Evolutionary conservation across 2,329 filamentous ascomycete species (phyloP).

Genomic region (Sporothrix mexicana): DNA sequence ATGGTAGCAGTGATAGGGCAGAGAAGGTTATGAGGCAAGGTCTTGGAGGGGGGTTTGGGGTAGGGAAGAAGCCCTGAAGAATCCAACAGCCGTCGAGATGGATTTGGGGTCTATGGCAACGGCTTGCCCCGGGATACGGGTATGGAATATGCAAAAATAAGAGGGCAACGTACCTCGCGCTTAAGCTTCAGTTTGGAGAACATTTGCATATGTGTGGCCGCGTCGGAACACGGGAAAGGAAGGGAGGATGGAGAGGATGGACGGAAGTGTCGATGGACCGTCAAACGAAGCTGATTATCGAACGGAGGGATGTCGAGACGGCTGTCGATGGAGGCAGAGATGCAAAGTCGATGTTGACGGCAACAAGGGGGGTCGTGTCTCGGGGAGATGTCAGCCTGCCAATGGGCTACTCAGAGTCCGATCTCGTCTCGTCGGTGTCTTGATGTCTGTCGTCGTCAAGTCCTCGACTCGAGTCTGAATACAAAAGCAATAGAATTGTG

Average conservation of each 20-base stretch:
- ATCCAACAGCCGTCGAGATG: neutral
- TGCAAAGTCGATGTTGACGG: no score
- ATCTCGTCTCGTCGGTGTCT: conserved; percentile 1
- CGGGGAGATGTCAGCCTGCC: neutral
- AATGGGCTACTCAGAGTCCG: neutral
- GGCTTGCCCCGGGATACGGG: neutral
- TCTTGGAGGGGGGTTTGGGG: neutral
- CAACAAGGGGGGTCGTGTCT: neutral
- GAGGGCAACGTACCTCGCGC: conserved; percentile 39
- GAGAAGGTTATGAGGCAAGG: neutral
- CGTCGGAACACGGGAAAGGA: neutral
- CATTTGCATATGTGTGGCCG: conserved; percentile 35
- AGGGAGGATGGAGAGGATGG: neutral
- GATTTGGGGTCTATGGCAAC: neutral
- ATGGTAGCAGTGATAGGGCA: neutral
- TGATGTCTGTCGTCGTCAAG: neutral
- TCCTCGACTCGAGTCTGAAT: neutral
- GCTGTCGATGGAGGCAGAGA: no score
- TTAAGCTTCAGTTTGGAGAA: conserved; percentile 42
- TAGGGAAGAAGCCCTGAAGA: neutral
- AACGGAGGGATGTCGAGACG: neutral
- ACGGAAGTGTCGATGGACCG: neutral
- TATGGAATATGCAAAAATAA: neutral
- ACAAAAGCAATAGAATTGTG: neutral
- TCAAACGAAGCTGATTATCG: no score